These are phyloP conservation scores for Hippophae tibetana DNA, from an alignment of 306 rosid genomes.

Conservation along the genomic window DNA sequence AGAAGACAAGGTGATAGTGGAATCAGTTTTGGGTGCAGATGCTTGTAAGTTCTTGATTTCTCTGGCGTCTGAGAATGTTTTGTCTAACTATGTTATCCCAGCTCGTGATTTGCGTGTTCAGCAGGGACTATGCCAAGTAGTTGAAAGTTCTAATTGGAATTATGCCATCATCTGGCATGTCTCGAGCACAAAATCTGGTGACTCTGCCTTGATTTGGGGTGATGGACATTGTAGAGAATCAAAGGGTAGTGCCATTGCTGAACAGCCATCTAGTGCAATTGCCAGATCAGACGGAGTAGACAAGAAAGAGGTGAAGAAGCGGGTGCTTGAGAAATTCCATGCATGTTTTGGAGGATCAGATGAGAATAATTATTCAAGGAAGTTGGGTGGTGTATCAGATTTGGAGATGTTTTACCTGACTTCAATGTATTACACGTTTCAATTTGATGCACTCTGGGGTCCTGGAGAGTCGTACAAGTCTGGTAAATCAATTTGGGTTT, in stretches of 20 bases:
- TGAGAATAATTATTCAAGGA: slow-evolving; percentile 34
- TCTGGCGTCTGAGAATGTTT: slow-evolving; percentile 42
- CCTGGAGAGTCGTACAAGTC: slow-evolving; percentile 58
- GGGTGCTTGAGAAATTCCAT: slow-evolving; percentile 64
- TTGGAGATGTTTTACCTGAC: slow-evolving; percentile 61
- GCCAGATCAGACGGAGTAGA: slow-evolving; percentile 24
- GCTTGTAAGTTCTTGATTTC: slow-evolving; percentile 63
- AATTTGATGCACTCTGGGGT: slow-evolving; percentile 40
- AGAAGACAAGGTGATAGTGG: slow-evolving; percentile 66
- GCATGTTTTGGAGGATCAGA: slow-evolving; percentile 38
- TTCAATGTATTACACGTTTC: slow-evolving; percentile 54
- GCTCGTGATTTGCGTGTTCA: slow-evolving; percentile 35
- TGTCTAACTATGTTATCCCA: slow-evolving; percentile 35
- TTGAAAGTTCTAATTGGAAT: slow-evolving; percentile 62
- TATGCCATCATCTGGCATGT: slow-evolving; percentile 80
- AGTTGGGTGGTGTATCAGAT: slow-evolving; percentile 44
- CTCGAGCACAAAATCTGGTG: slow-evolving; percentile 63
- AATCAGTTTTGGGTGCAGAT: slow-evolving; percentile 70
- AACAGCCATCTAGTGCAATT: slow-evolving; percentile 10
- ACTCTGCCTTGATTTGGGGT: slow-evolving; percentile 59
- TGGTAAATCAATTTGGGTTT: slow-evolving; percentile 54
- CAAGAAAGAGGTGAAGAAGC: slow-evolving; percentile 41
- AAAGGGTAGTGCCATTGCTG: slow-evolving; percentile 24
- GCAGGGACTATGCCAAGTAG: slow-evolving; percentile 49
- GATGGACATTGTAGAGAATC: slow-evolving; percentile 60